Percentiles rank a stretch among this genome's conserved stretches.
Evolutionary conservation across 2,329 filamentous ascomycete genomes (phyloP).

Genomic region (Aspergillus neoniger): DNA sequence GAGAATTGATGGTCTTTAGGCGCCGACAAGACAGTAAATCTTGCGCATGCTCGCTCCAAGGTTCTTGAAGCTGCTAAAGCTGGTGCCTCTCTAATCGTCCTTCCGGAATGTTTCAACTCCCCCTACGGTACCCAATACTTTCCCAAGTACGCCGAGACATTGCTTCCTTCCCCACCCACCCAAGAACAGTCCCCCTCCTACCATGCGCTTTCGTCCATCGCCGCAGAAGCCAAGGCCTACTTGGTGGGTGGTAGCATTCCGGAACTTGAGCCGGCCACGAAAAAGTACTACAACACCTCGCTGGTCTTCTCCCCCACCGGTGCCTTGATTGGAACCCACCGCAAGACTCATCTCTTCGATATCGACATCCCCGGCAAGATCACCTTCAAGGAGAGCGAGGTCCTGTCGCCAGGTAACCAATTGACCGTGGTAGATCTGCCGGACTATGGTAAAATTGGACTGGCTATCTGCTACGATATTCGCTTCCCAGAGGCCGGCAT

Average conservation of each 20-base stretch:
- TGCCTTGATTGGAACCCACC: slow-evolving; percentile 78
- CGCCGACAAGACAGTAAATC: slow-evolving; percentile 81
- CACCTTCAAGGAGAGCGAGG: slow-evolving; percentile 84
- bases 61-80: slow-evolving; percentile 75
- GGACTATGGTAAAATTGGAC: slow-evolving; percentile 80
- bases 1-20: slow-evolving; percentile 45
- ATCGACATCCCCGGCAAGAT: slow-evolving; percentile 97
- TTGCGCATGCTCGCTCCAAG: slow-evolving; percentile 75
- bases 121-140: slow-evolving; percentile 94
- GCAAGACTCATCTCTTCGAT: slow-evolving; percentile 96
- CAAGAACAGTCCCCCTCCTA: slow-evolving; percentile 74
- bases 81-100: slow-evolving; percentile 83
- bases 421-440: slow-evolving; percentile 84
- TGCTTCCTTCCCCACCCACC: slow-evolving; percentile 75
- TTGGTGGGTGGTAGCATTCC: slow-evolving; percentile 92
- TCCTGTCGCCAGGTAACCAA: slow-evolving; percentile 80
- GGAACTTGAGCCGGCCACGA: slow-evolving; percentile 67
- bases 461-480: slow-evolving; percentile 97
- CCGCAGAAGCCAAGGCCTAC: slow-evolving; percentile 75
- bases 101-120: slow-evolving; percentile 98
- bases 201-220: slow-evolving; percentile 79
- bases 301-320: slow-evolving; percentile 80
- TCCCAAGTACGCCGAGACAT: slow-evolving; percentile 84
- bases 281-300: slow-evolving; percentile 87
- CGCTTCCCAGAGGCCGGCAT: slow-evolving; percentile 93